phyloP scores from a whole-genome alignment of 768 basidiomycete species.

The Sistotremastrum niveocremeum region DNA sequence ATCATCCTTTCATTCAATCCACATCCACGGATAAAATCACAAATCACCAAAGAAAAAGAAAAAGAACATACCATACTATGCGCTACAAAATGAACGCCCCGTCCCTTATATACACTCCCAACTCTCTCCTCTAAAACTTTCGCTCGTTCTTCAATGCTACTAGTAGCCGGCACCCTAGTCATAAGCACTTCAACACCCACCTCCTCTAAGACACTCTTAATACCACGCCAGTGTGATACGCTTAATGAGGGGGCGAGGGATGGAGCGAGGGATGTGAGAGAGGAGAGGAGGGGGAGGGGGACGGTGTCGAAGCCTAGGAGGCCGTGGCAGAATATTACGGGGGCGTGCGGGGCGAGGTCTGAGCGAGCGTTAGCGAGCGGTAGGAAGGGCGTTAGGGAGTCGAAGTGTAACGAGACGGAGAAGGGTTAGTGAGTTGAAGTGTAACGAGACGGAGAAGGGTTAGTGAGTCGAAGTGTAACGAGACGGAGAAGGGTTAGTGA shows the following conservation, averaged over 20 bases:
- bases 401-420: background rate
- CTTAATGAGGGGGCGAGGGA: conserved; percentile 31
- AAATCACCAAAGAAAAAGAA: background rate
- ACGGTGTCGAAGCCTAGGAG: conserved; percentile 82
- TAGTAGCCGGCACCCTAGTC: conserved; percentile 87
- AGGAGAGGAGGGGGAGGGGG: conserved; percentile 40
- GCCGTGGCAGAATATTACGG: conserved; percentile 92
- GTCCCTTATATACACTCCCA: conserved; percentile 64
- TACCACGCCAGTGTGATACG: conserved; percentile 94
- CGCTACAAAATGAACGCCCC: conserved; percentile 75
- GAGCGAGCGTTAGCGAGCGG: background rate
- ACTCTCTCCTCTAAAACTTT: conserved; percentile 79
- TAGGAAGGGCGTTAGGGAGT: too few relatives aligned
- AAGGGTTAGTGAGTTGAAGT: background rate
- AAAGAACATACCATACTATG: conserved; percentile 44
- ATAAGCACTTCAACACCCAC: conserved; percentile 86
- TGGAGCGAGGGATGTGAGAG: conserved; percentile 38
- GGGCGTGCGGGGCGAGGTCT: conserved; percentile 73
- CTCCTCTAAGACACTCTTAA: conserved; percentile 80
- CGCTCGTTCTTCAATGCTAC: conserved; percentile 77
- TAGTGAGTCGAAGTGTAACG: background rate
- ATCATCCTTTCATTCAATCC: too few relatives aligned
- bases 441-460: background rate
- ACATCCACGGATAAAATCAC: background rate
- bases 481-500: too few relatives aligned